phyloP scores from a whole-genome alignment of 2,329 filamentous ascomycete genomes.

The Aureobasidium pullulans region DNA sequence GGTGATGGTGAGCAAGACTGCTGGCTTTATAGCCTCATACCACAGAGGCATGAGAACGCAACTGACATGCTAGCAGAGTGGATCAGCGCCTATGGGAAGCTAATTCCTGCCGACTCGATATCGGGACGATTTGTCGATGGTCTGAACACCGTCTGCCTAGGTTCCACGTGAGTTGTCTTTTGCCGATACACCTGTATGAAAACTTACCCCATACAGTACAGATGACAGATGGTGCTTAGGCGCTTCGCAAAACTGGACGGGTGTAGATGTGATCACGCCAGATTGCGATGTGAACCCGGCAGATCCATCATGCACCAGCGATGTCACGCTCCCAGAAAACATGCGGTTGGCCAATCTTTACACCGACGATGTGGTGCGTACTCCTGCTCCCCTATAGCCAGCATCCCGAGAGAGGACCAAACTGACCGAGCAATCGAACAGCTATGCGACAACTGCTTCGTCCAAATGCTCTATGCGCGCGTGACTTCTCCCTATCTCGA shows the following conservation, averaged over 20 bases:
- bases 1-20: background rate
- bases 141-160: background rate
- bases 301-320: background rate
- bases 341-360: background rate
- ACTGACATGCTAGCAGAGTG: too few relatives aligned
- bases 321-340: background rate
- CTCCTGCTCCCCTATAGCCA: too few relatives aligned
- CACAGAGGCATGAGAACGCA: background rate
- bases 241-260: background rate
- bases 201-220: background rate
- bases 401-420: too few relatives aligned
- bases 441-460: slow-evolving; percentile 17
- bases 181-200: background rate
- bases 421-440: slow-evolving; percentile 2
- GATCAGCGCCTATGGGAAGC: background rate
- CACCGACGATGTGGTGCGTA: background rate
- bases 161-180: background rate
- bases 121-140: background rate
- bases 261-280: background rate
- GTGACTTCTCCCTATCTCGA: too few relatives aligned
- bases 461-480: too few relatives aligned
- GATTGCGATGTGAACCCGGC: background rate
- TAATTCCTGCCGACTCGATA: background rate
- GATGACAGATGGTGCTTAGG: background rate
- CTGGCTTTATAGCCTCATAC: background rate